Evolutionary conservation across 192 early-diverging fungal species (phyloP), one percentile per base, ranked within the genome.

Genomic region (Chytriomyces hyalinus): DNA sequence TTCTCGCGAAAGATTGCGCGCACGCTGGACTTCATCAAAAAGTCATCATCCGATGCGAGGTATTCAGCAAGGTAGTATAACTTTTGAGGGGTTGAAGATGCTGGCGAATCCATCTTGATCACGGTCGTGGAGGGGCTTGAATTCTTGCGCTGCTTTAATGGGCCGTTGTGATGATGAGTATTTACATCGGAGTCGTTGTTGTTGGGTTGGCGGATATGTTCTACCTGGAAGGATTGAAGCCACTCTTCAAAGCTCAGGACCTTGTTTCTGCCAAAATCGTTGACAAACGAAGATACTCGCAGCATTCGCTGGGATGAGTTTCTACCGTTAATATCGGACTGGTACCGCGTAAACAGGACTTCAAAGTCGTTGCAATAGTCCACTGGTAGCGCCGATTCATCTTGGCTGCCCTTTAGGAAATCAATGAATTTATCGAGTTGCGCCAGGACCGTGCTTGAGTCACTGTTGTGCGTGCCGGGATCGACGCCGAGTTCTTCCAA

Each of bases 1-100:
- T 92, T 86, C 20, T 71, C 64, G 66, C 89, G 90, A 71, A 93
- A 93, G 50, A 82, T 84, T 15, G 89, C 82, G 60, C 92, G 81
- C 20, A 91, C 80, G 0, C 79, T 24, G 3, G 91, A 79, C 22
- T 91, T 84, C 81, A 93, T 86, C 5, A 93, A 76, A 47, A 90
- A 93, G 71, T 93, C 92, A 80, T 93, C 92, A 79, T 93, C 92
- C 7, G 88, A 85, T 5, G 83, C 88, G n/a, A 84, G 64, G 67
- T 85, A 91, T 49, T 79, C 72, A 48, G 90, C 85, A 28, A 83
- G 80, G 78, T 87, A 92, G 73, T 69, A 87, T 11, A 70, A 57
- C 51, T 70, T 70, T 22, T 43, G 7, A 20, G 15, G 8, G 9
- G 60, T 46, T 36, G 15, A 26, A 24, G 44, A 5, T 44, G 36